Conservation (phyloP, 257 asterid species). For the Solanum raphanifolium region DNA sequence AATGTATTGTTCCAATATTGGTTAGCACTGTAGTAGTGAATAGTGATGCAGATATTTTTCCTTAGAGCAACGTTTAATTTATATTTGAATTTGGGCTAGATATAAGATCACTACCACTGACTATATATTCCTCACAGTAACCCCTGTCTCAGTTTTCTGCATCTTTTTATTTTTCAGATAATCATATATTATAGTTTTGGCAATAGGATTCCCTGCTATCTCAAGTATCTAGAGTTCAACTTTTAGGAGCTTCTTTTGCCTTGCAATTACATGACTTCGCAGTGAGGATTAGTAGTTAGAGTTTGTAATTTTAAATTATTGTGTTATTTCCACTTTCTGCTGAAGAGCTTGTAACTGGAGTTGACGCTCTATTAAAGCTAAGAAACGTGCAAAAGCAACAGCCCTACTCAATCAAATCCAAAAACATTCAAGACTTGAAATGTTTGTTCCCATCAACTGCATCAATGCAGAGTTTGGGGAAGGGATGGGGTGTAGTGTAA, state of each 20-base stretch:
- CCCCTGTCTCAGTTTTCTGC: too few relatives aligned
- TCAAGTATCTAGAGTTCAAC: background rate
- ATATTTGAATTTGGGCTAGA: background rate
- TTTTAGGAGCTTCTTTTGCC: background rate
- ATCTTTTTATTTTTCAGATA: too few relatives aligned
- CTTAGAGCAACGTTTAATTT: background rate
- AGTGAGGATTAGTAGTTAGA: background rate
- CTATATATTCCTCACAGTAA: too few relatives aligned
- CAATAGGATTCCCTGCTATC: too few relatives aligned
- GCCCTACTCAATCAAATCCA: background rate
- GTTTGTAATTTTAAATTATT: background rate
- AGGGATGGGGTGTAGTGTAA: background rate
- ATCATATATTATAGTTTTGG: too few relatives aligned
- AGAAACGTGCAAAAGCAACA: background rate
- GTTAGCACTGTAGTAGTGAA: background rate
- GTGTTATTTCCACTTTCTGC: background rate
- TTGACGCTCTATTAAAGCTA: background rate
- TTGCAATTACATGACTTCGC: background rate
- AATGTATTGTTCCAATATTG: background rate
- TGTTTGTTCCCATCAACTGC: background rate
- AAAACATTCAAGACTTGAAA: background rate
- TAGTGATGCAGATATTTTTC: background rate
- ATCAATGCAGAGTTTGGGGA: background rate
- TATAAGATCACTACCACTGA: too few relatives aligned
- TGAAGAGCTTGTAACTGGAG: background rate